Base-by-base conservation (phyloP, 139 green algal genomes). In the Marvania coccoides region DNA sequence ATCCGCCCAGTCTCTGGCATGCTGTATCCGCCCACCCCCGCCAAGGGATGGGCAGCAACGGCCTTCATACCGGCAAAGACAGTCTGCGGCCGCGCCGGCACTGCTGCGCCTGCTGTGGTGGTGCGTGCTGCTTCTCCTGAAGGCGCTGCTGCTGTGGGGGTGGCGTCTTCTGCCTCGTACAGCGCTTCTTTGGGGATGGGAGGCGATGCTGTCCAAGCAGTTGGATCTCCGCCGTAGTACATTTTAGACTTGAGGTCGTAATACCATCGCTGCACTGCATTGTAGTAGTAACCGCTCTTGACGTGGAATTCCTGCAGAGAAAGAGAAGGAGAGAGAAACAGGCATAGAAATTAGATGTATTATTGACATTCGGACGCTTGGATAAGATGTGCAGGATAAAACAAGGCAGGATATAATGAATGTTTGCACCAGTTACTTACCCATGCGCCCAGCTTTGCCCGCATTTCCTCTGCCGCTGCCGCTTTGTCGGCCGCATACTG, bases 151-250 rank as follows among this genome's bases (percentile, higher is more conserved):
- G 54, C 54, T 54, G 46, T 24, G 75, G 65, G 53, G 69, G 51
- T 31, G 81, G 73, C 48, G 24, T 35, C 19, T 54, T 28, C 56
- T 3, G 57, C 47, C 28, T 69, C 69, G 45, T 63, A 89, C 6
- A 66, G 59, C 8, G 85, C 77, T 23, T 69, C 76, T 7, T 55
- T 45, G 24, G 83, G 83, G 0, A 92, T 72, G 23, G 63, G 37
- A 6, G 85, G 86, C 0, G 47, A 15, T 6, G 66, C 47, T 19
- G 81, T 84, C 87, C 87, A 94, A 1, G 69, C 67, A 8, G 76
- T 62, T 2, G 85, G 85, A 2, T 92, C 82, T 0, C 87, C 87
- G 6, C 87, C 87, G 64, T 91, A 94, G 62, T 94, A 94, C 77
- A 82, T 82, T 10, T 37, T 58, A 45, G 70, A 85, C 45, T 85